phyloP scores from a whole-genome alignment of 1,139 yeast species.

The Candida smagusa region DNA sequence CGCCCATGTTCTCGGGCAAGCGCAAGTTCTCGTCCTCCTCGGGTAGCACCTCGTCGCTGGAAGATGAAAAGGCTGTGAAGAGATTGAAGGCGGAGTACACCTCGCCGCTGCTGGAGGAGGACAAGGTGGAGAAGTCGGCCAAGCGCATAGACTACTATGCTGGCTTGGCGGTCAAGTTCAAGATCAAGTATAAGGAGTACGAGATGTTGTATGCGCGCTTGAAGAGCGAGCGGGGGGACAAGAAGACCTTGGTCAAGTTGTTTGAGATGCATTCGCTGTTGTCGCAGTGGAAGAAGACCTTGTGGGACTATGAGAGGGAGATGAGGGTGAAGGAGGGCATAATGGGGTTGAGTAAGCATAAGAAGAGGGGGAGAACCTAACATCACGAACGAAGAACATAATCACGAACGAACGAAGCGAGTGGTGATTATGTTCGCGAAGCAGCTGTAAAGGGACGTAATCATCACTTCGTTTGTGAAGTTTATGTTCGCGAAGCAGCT shows the following conservation, averaged over 20 bases:
- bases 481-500: too few species aligned
- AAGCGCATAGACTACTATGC: constrained; percentile 22
- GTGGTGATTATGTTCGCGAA: too few species aligned
- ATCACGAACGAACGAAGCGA: too few species aligned
- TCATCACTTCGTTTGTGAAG: too few species aligned
- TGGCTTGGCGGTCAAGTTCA: constrained; percentile 35
- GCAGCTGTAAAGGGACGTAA: too few species aligned
- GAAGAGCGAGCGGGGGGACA: constrained; percentile 14
- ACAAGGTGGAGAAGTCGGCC: constrained; percentile 11
- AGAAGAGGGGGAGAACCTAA: too few species aligned
- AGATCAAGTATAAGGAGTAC: constrained; percentile 37
- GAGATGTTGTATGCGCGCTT: constrained; percentile 26
- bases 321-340: constrained; percentile 29
- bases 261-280: constrained; percentile 23
- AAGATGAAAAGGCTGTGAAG: constrained; percentile 15
- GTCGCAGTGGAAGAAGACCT: constrained; percentile 24
- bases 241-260: constrained; percentile 19
- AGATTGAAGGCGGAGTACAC: constrained; percentile 14
- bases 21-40: constrained; percentile 14
- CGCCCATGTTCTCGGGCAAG: constrained; percentile 7
- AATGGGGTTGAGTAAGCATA: constrained; percentile 36
- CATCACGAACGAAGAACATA: too few species aligned
- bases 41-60: constrained; percentile 17
- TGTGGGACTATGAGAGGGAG: constrained; percentile 34
- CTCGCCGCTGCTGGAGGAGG: constrained; percentile 18